Conservation (phyloP, 805 yeast species). For the Sporopachydermia lactativora region DNA sequence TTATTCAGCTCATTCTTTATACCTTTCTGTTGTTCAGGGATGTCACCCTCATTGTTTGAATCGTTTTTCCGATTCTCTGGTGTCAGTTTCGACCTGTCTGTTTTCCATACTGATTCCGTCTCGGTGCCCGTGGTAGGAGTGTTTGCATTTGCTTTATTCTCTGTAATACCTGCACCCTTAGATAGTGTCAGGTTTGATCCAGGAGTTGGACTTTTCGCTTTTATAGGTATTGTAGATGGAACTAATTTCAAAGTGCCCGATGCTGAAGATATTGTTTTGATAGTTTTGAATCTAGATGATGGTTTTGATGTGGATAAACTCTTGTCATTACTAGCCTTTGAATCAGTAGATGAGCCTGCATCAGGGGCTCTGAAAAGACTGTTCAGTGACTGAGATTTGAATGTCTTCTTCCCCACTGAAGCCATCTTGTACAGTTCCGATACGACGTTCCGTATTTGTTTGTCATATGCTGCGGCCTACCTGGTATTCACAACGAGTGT, state of each 20-base stretch:
- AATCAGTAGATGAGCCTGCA: background rate
- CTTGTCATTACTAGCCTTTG: background rate
- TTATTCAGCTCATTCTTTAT: too few species aligned
- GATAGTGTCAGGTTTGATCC: background rate
- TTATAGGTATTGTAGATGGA: background rate
- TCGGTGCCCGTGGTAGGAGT: background rate
- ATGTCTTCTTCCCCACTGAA: slow-evolving; percentile 14
- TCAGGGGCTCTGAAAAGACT: slow-evolving; percentile 14
- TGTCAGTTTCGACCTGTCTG: background rate
- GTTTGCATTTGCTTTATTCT: background rate
- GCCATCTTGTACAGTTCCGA: too few species aligned
- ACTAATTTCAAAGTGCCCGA: background rate
- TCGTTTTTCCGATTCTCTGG: too few species aligned
- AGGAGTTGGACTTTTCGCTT: background rate
- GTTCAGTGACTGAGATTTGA: slow-evolving; percentile 23
- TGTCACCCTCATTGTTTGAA: too few species aligned
- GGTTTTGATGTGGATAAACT: background rate
- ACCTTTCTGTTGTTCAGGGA: too few species aligned
- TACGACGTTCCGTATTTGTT: too few species aligned
- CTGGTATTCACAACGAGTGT: too few species aligned
- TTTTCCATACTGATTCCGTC: background rate
- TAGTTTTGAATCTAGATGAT: background rate
- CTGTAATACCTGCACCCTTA: background rate
- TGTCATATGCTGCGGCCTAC: too few species aligned
- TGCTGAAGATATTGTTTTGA: background rate